Percentiles rank a stretch among this genome's conserved stretches.
Evolutionary conservation across 1,284 basidiomycete species (phyloP).

Genomic region (Cronartium ribicola): DNA sequence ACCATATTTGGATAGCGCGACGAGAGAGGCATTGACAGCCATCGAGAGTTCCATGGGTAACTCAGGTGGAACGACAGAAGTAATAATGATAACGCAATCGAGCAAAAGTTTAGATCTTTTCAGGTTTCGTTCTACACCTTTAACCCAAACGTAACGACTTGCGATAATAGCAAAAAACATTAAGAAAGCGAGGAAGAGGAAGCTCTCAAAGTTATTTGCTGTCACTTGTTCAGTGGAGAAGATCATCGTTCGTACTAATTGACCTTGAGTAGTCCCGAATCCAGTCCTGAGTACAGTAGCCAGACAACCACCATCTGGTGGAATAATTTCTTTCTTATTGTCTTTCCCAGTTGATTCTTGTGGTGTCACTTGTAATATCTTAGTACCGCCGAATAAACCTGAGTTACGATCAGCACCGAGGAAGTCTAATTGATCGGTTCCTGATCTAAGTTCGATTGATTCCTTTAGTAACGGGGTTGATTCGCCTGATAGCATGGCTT

Average conservation of each 20-base stretch:
- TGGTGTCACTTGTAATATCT: constrained; percentile 71
- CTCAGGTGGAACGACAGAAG: constrained; percentile 90
- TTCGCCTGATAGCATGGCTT: constrained; percentile 95
- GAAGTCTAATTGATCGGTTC: constrained; percentile 69
- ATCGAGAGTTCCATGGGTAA: constrained; percentile 91
- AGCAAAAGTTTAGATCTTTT: constrained; percentile 88
- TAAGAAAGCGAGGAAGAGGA: constrained; percentile 92
- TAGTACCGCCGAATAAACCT: constrained; percentile 87
- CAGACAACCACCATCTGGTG: constrained; percentile 82
- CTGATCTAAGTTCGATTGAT: constrained; percentile 76
- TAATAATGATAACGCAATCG: constrained; percentile 90
- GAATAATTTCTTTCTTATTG: constrained; percentile 49
- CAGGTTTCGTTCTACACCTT: constrained; percentile 80
- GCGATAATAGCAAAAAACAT: constrained; percentile 93
- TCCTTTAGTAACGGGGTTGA: constrained; percentile 92
- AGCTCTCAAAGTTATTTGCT: constrained; percentile 86
- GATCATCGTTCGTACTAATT: constrained; percentile 93
- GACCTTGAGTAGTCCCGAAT: constrained; percentile 91
- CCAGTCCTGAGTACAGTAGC: constrained; percentile 89
- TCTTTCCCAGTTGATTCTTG: constrained; percentile 52
- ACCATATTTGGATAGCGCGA: constrained; percentile 88
- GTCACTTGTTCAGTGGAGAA: constrained; percentile 91
- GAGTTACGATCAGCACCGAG: constrained; percentile 74
- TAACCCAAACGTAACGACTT: constrained; percentile 91
- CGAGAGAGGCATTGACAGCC: constrained; percentile 87